Conservation (phyloP, 1,139 yeast species). For the Yamadazyma triangularis region DNA sequence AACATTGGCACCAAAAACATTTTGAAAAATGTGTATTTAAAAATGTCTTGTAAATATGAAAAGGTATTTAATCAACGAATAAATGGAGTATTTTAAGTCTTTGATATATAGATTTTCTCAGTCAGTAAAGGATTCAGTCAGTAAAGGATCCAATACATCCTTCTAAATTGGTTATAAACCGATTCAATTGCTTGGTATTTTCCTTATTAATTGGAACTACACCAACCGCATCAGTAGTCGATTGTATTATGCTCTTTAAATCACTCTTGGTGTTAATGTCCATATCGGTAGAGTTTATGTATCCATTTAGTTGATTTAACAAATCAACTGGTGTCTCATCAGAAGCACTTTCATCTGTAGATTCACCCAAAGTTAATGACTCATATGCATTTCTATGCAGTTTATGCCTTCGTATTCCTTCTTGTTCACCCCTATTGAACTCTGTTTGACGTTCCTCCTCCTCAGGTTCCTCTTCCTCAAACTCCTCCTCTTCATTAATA, state of each 20-base stretch:
- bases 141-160: constrained; percentile 21
- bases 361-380: neutral
- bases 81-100: too few species aligned
- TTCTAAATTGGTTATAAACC: constrained; percentile 20
- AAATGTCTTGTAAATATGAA: constrained; percentile 1
- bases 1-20: constrained; percentile 85
- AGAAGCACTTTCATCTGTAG: neutral
- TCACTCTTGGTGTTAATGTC: constrained; percentile 3
- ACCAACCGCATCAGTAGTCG: constrained; percentile 14
- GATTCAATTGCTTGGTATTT: constrained; percentile 15
- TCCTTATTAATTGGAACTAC: constrained; percentile 14
- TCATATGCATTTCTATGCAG: neutral
- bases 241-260: constrained; percentile 13
- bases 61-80: neutral
- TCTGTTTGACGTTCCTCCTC: too few species aligned
- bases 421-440: too few species aligned
- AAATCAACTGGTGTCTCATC: constrained; percentile 8
- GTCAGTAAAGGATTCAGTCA: too few species aligned
- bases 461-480: constrained; percentile 1
- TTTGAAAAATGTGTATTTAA: constrained; percentile 24
- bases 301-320: constrained; percentile 11
- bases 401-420: too few species aligned
- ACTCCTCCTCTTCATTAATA: constrained; percentile 1
- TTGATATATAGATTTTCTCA: too few species aligned
- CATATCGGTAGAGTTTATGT: constrained; percentile 5